These are phyloP conservation scores for Penicillium bovifimosum DNA, from an alignment of 495 filamentous ascomycete genomes.

Conservation along the genomic window DNA sequence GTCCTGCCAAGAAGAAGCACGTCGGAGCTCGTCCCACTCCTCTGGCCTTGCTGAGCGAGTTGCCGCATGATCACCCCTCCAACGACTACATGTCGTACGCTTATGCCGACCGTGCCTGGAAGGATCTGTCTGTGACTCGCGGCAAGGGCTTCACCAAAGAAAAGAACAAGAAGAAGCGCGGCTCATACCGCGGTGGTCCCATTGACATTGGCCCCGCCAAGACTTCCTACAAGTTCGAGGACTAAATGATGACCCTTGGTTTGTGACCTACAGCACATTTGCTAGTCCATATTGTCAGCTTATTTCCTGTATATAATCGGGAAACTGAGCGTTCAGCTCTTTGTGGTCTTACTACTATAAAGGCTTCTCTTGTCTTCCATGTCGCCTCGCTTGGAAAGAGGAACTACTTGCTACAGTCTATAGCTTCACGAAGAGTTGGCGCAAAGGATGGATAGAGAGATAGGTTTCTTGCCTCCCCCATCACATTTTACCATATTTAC, in stretches of 20 bases:
- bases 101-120: slow-evolving; percentile 81
- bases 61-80: slow-evolving; percentile 43
- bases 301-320: not conserved
- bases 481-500: slow-evolving; percentile 11
- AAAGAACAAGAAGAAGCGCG: slow-evolving; percentile 93
- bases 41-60: slow-evolving; percentile 42
- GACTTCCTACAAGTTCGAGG: slow-evolving; percentile 77
- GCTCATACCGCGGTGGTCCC: slow-evolving; percentile 76
- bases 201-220: slow-evolving; percentile 66
- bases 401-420: not conserved
- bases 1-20: slow-evolving; percentile 48
- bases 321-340: not conserved
- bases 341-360: not conserved
- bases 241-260: slow-evolving; percentile 41
- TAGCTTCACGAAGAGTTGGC: not conserved
- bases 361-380: slow-evolving; percentile 1
- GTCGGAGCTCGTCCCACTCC: slow-evolving; percentile 41
- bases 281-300: slow-evolving; percentile 1
- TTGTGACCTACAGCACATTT: not conserved
- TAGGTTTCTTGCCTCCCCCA: not conserved
- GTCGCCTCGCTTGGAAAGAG: not conserved
- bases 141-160: slow-evolving; percentile 99
- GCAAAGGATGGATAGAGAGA: not conserved
- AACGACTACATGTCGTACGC: slow-evolving; percentile 79
- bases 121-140: slow-evolving; percentile 82